Evolutionary conservation across 75 land plant genomes (phyloP), one percentile per base, ranked within the genome.

Genomic region (Ceratopteris richardii): DNA sequence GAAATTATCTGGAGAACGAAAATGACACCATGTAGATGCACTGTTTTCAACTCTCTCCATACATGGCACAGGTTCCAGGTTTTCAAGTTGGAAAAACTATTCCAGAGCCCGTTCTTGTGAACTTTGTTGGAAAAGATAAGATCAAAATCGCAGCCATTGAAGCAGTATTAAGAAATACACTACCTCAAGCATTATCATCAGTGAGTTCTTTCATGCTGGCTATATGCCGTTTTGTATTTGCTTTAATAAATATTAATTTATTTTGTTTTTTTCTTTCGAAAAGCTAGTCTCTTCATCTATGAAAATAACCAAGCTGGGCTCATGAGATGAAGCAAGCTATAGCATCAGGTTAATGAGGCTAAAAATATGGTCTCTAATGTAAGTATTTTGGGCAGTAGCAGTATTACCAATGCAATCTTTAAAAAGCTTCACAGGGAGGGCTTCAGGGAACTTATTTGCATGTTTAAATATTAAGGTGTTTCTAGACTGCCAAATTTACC

Each of bases 151-250:
- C 94, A 52, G 75, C 87, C 18, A 66, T 93, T 61, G 89, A 93
- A 64, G 78, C 85, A 29, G 76, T 86, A 58, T 57, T 93, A 68
- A 82, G 79, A 74, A 78, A 77, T 50, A 85, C 98, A 14, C 85
- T 93, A 61, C 98, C 96, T 11, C 80, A 83, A 71, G 98, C 98
- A n/a, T 78, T 86, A 78, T 75, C 96, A 44, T 83, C 86, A 57
- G 97, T 91, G 66, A 76, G 86, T 58, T 43, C 19, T 51, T 5
- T 46, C 43, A 46, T 23, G 25, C 21, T 21, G 24, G 51, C 51
- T 12, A 21, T 17, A 12, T 12, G 44, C 16, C 12, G 12, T 17
- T 42, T 12, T 42, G 44, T 17, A 42, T 42, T 42, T 12, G 17
- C 17, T 42, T 42, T 17, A 17, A 12, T 17, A 12, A 12, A 17